Base-by-base conservation (phyloP, 257 asterid species). In the Anisodus tanguticus region DNA sequence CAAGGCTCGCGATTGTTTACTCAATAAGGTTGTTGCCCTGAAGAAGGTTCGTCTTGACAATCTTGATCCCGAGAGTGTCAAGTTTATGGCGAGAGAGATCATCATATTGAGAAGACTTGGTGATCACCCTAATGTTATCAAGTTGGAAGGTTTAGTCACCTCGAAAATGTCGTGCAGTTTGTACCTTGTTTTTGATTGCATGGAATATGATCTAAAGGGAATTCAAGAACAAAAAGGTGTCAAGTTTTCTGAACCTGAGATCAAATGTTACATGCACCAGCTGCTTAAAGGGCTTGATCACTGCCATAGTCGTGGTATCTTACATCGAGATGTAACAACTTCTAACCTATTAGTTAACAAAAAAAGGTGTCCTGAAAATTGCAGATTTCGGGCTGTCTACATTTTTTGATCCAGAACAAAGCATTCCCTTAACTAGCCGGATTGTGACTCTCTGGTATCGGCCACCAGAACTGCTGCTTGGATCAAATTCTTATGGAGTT, bases 191-290 rank as follows among this genome's bases (percentile, higher is more conserved):
- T 68, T 39, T 39, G 53, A 39, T 15, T 68, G 26, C 31, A 68
- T 68, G 77, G 53, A 15, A 68, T 15, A 68, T 68, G 77, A 68
- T 68, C 8, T 68, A 13, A 68, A 39, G 77, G 31, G 7, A 39
- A 7, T 39, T 39, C 77, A 68, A 15, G 77, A 68, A 68, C 6
- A 39, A 2, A 37, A 37, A 3, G 77, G 53, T 39, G 53, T 15
- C 77, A 68, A 68, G 77, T 68, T 68, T 68, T 68, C 77, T 15
- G 53, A 68, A 39, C 53, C 77, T 15, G 13, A 68, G 4, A 7
- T 68, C 77, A 68, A 68, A 68, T 68, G 77, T 68, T 68, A 68
- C 53, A 68, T 68, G 26, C 7, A 15, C 26, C 77, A 68, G 53
- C 26, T 68, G 53, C 77, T 68, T 68, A 68, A 39, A 68, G 53